These are phyloP conservation scores for Saturnispora silvae DNA, from an alignment of 805 yeast species.

Conservation along the genomic window DNA sequence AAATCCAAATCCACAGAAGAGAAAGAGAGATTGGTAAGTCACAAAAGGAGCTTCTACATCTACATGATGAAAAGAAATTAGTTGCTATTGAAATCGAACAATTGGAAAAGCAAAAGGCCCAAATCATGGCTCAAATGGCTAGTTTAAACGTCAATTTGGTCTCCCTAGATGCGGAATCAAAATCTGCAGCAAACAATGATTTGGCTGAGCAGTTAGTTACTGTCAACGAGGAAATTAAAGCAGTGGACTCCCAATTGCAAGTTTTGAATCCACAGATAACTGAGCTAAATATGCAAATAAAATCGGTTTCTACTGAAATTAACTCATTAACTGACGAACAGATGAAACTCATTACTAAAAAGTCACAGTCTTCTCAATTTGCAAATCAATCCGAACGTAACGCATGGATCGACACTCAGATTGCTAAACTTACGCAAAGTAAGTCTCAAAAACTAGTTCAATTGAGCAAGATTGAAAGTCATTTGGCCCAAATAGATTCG, in stretches of 20 bases:
- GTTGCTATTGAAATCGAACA: conserved; percentile 40
- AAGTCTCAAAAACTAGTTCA: conserved; percentile 21
- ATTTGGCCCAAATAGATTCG: conserved; percentile 28
- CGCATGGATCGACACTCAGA: conserved; percentile 49
- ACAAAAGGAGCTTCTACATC: conserved; percentile 33
- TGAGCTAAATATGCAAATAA: conserved; percentile 17
- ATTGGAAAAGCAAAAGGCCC: conserved; percentile 29
- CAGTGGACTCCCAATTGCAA: not conserved
- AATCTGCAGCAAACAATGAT: conserved; percentile 11
- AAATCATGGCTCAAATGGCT: conserved; percentile 32
- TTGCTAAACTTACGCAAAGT: conserved; percentile 20
- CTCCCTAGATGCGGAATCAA: conserved; percentile 30
- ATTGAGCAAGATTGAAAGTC: conserved; percentile 26
- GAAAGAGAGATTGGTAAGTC: conserved; percentile 41
- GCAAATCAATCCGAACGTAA: conserved; percentile 48
- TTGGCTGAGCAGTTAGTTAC: conserved; percentile 1
- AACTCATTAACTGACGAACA: conserved; percentile 39
- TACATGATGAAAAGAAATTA: conserved; percentile 40
- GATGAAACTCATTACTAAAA: conserved; percentile 55
- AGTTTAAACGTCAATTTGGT: conserved; percentile 35
- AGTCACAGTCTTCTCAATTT: conserved; percentile 58
- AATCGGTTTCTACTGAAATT: conserved; percentile 3
- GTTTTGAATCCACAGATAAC: conserved; percentile 28
- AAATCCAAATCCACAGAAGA: conserved; percentile 49
- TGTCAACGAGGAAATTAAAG: not conserved